Base-by-base conservation (phyloP, 805 yeast species). In the Cyberlindnera mycetangii region DNA sequence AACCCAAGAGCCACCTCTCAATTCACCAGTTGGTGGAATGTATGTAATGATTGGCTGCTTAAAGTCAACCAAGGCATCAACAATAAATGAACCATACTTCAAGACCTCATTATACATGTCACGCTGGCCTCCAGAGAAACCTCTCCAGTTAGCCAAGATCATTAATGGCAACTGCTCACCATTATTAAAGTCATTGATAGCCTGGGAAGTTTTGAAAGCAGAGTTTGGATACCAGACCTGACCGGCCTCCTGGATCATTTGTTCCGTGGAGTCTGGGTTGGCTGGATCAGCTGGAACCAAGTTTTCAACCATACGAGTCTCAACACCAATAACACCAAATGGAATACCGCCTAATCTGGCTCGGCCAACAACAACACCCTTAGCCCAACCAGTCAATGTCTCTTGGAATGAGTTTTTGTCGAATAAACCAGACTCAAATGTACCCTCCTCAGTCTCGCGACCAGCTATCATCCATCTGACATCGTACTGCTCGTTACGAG, bases 1-100 rank as follows among this genome's bases (percentile, higher is more conserved):
- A 45, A 95, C 99, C 99, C 99, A 93, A 20, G 99, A 92, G 66
- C 99, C 99, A 75, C 99, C 99, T 79, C 99, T 86, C 56, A 93
- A 78, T 70, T 93, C 99, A 67, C 98, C 99, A 55, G 85, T 81
- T 47, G 99, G 99, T 41, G 99, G 99, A 66, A 93, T 92, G 70
- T 93, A 93, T 20, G 93, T 89, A 71, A 93, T 84, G 54, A 93
- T 85, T 48, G 99, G 99, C 69, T 93, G 99, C 66, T 88, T 88
- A 79, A 83, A 93, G 59, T 83, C 96, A 54, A 89, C 95, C 50
- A 93, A 77, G 12, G 99, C 97, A 66, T 93, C 99, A 53, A 93
- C 99, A 69, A 93, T 93, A 68, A 77, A 89, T 4, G 98, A 82
- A 65, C 99, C 99, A 65, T 87, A 93, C 69, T 93, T 93, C 72